Conservation (phyloP, 139 green algal species). For the Chlorella sp. region DNA sequence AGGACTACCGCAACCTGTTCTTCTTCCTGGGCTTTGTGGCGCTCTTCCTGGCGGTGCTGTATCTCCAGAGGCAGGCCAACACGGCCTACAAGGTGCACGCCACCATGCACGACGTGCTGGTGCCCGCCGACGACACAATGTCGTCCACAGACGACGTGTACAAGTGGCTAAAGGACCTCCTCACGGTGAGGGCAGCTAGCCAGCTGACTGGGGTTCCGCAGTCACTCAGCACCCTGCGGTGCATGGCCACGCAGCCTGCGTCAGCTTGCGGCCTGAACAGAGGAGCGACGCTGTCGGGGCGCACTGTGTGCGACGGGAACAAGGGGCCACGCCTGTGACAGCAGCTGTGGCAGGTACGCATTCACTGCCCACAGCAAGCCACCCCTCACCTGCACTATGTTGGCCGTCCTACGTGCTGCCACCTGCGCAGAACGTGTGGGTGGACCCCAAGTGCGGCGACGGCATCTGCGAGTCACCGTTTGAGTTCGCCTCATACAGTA, state of each 20-base stretch:
- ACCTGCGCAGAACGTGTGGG: constrained; percentile 51
- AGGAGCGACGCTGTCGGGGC: too few relatives aligned
- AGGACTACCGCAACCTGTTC: constrained; percentile 65
- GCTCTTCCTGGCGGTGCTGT: constrained; percentile 64
- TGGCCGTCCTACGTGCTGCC: too few relatives aligned
- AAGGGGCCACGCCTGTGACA: background rate
- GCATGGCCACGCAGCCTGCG: background rate
- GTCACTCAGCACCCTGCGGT: too few relatives aligned
- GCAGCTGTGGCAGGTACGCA: too few relatives aligned
- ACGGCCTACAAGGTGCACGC: constrained; percentile 54
- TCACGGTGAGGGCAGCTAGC: constrained; percentile 29
- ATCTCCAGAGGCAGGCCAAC: constrained; percentile 54
- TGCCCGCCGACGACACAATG: constrained; percentile 30
- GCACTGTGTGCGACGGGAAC: too few relatives aligned
- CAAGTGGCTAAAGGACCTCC: constrained; percentile 43
- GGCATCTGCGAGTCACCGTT: constrained; percentile 73
- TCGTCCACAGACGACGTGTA: constrained; percentile 51
- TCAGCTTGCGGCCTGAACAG: too few relatives aligned
- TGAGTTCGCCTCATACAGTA: constrained; percentile 74
- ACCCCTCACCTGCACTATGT: too few relatives aligned
- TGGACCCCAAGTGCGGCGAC: constrained; percentile 75
- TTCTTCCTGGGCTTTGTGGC: constrained; percentile 62
- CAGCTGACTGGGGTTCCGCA: too few relatives aligned
- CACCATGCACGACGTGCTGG: constrained; percentile 47
- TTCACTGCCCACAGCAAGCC: too few relatives aligned